Conservation (phyloP, 2,329 filamentous ascomycete species). For the Cladosporium sp. region DNA sequence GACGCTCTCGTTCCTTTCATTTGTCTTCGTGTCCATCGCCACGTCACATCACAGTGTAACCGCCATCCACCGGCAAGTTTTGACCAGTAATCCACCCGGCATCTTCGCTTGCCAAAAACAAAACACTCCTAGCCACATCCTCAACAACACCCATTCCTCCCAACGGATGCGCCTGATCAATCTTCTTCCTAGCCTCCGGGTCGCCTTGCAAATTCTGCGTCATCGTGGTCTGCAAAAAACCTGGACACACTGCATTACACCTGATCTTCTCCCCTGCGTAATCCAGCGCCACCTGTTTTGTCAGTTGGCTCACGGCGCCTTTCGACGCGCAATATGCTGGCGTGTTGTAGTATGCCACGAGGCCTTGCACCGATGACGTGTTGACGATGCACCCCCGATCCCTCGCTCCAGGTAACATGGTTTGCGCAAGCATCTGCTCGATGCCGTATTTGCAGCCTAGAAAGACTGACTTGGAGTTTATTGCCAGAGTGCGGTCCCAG, state of each 20-base stretch:
- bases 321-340: constrained; percentile 45
- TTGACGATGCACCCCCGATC: constrained; percentile 38
- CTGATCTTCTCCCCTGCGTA: constrained; percentile 39
- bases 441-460: constrained; percentile 37
- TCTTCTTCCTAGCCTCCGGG: constrained; percentile 20
- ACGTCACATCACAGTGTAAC: neutral
- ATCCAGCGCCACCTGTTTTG: constrained; percentile 43
- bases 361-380: constrained; percentile 32
- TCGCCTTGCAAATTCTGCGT: constrained; percentile 35
- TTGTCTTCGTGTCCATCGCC: too few species aligned
- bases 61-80: neutral
- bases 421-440: constrained; percentile 35
- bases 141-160: constrained; percentile 32
- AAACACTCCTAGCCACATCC: constrained; percentile 40
- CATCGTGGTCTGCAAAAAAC: constrained; percentile 34
- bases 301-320: constrained; percentile 43
- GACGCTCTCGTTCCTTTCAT: neutral
- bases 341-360: constrained; percentile 29
- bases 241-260: constrained; percentile 40
- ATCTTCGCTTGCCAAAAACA: constrained; percentile 45
- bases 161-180: constrained; percentile 30
- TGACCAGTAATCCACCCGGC: neutral
- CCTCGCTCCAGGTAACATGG: constrained; percentile 22
- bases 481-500: constrained; percentile 34
- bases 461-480: constrained; percentile 37